These are phyloP conservation scores for Entophlyctis luteolus DNA, from an alignment of 192 early-diverging fungal species.

Conservation along the genomic window DNA sequence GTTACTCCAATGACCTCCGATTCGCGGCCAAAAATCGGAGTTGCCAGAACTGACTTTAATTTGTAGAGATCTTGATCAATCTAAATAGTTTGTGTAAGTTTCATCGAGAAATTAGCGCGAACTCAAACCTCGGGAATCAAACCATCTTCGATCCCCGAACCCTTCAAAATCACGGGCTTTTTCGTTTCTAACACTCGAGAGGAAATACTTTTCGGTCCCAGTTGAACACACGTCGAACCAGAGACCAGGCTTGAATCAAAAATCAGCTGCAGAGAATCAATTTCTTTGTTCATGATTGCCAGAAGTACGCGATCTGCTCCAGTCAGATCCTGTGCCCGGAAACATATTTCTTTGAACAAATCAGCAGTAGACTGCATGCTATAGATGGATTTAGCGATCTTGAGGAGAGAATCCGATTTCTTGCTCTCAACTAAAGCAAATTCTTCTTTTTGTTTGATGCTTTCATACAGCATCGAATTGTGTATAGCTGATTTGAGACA, in stretches of 20 bases:
- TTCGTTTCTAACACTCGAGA: background rate
- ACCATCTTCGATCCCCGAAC: no score
- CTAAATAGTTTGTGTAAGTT: background rate
- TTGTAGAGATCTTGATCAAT: slow-evolving; percentile 34
- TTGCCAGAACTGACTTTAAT: slow-evolving; percentile 29
- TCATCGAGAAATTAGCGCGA: no score
- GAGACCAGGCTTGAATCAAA: slow-evolving; percentile 17
- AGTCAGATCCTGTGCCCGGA: slow-evolving; percentile 21
- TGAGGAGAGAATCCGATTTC: slow-evolving; percentile 21
- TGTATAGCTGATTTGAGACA: slow-evolving; percentile 13
- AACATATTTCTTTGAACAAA: slow-evolving; percentile 18
- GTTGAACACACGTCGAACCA: background rate
- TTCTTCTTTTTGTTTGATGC: slow-evolving; percentile 15
- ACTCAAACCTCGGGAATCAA: no score
- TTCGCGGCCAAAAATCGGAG: slow-evolving; percentile 34
- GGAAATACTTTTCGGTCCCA: background rate
- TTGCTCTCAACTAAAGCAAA: slow-evolving; percentile 6
- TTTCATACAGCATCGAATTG: slow-evolving; percentile 23
- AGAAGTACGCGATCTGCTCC: slow-evolving; percentile 15
- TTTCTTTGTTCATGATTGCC: slow-evolving; percentile 26
- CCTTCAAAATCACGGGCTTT: no score
- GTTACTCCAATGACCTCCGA: slow-evolving; percentile 40
- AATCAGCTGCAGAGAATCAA: background rate
- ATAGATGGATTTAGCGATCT: slow-evolving; percentile 23
- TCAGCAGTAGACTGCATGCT: background rate